Evolutionary conservation across 805 yeast genomes (phyloP).

Genomic region (Teunomyces stri): DNA sequence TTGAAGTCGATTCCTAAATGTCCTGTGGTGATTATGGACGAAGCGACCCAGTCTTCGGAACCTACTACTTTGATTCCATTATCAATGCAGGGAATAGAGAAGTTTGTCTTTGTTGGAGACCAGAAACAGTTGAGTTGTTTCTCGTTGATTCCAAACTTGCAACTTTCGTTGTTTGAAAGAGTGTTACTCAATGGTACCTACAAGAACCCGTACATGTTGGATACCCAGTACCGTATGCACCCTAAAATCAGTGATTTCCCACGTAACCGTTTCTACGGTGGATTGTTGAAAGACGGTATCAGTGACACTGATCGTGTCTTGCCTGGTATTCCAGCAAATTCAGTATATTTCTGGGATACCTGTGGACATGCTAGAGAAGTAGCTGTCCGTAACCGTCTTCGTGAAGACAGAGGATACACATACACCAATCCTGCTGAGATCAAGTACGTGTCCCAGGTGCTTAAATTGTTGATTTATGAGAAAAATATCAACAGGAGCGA

Average conservation of each 20-base stretch:
- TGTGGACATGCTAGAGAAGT: conserved; percentile 46
- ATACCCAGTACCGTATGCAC: conserved; percentile 69
- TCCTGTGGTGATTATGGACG: conserved; percentile 77
- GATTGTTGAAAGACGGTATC: conserved; percentile 56
- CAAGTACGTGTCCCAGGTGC: conserved; percentile 41
- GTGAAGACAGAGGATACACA: conserved; percentile 55
- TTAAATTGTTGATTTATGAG: conserved; percentile 52
- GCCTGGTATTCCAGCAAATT: conserved; percentile 46
- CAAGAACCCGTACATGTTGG: conserved; percentile 61
- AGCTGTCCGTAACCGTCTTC: conserved; percentile 45
- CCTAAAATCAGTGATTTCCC: conserved; percentile 62
- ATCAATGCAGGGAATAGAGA: conserved; percentile 64
- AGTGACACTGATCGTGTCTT: conserved; percentile 47
- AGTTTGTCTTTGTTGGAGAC: conserved; percentile 72
- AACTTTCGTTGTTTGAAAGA: conserved; percentile 68
- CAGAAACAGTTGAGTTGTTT: conserved; percentile 73
- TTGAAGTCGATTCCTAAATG: conserved; percentile 52
- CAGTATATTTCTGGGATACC: conserved; percentile 62
- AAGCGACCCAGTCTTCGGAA: conserved; percentile 74
- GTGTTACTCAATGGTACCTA: conserved; percentile 61
- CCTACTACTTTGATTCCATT: conserved; percentile 69
- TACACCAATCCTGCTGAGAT: conserved; percentile 58
- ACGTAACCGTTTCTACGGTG: conserved; percentile 48
- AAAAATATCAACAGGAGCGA: conserved; percentile 48
- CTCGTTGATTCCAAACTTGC: conserved; percentile 63